Evolutionary conservation across 176 grass and related monocot species (phyloP).

Genomic region (Triticum monococcum): DNA sequence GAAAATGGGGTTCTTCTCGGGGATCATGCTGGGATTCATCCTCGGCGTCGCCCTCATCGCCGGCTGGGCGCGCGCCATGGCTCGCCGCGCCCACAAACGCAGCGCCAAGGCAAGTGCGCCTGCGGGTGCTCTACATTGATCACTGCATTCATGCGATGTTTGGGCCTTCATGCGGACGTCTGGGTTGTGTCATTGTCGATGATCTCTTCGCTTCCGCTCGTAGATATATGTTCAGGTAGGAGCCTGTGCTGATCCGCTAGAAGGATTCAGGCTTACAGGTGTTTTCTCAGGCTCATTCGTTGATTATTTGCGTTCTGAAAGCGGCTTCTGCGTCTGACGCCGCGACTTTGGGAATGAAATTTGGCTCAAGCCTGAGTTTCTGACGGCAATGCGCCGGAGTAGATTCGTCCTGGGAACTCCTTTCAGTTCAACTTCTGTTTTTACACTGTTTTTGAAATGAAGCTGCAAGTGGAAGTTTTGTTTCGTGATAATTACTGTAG

Average conservation of each 20-base stretch:
- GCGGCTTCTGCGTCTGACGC: neutral
- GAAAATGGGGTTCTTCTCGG: constrained; percentile 83
- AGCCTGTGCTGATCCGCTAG: neutral
- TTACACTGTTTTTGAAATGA: neutral
- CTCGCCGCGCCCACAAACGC: constrained; percentile 61
- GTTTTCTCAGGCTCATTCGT: neutral
- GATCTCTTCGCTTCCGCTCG: neutral
- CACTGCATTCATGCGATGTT: neutral
- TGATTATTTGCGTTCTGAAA: neutral
- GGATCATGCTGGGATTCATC: constrained; percentile 71
- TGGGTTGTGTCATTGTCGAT: neutral
- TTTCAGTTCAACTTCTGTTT: neutral
- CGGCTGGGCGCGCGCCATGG: constrained; percentile 70
- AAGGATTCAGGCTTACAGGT: neutral
- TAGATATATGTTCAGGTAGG: neutral
- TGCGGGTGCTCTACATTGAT: constrained; percentile 1
- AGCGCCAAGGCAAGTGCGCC: constrained; percentile 45
- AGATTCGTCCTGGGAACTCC: neutral
- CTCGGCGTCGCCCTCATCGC: constrained; percentile 74
- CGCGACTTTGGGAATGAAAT: neutral
- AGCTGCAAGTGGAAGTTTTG: neutral
- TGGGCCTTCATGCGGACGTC: no score
- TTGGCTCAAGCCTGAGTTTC: neutral
- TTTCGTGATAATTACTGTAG: neutral
- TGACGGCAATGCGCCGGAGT: neutral